Evolutionary conservation across 768 basidiomycete genomes (phyloP), one percentile per base, ranked within the genome.

Genomic region (Lactarius hengduanensis): DNA sequence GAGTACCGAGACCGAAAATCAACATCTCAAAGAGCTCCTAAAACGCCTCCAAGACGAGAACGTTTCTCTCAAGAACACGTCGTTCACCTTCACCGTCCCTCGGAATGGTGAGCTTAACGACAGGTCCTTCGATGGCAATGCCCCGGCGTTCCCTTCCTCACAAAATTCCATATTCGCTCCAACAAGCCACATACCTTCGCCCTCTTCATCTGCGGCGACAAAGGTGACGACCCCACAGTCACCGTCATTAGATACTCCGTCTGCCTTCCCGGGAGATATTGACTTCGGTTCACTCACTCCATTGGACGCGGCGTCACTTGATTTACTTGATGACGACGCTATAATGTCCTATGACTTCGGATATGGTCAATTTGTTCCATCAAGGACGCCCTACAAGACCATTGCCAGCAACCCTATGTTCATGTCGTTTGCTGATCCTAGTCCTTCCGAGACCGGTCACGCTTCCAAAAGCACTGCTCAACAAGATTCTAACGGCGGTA

Each of bases 41-140:
- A 79, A 85, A 60, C 86, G 94, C 15, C 80, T 98, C 2, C 95
- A 96, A 74, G 86, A 86, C 63, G 95, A 98, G 79, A 96, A 96
- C 69, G 77, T 92, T 62, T 78, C 86, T 59, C 84, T 97, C 71
- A 94, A 91, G 76, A 85, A 92, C 73, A 77, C 84, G 0, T 81
- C 88, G 2, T 98, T 97, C 76, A 96, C 94, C 1, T 96, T 96
- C 73, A 77, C 86, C 1, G 83, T 94, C 53, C 90, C 92, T 22
- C 81, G 83, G 54, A 62, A 74, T 50, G 70, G 70, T 60, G 66
- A 70, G 38, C 62, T 56, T 30, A 43, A 41, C 20, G 59, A 64
- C 22, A 59, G 70, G 47, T 62, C 73, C 57, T 71, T 75, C 55
- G 56, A 55, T 41, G 67, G 22, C 47, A 36, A 63, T 9, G 61